Base-by-base conservation (phyloP, 371 early-diverging fungal genomes). In the Catenaria anguillulae region DNA sequence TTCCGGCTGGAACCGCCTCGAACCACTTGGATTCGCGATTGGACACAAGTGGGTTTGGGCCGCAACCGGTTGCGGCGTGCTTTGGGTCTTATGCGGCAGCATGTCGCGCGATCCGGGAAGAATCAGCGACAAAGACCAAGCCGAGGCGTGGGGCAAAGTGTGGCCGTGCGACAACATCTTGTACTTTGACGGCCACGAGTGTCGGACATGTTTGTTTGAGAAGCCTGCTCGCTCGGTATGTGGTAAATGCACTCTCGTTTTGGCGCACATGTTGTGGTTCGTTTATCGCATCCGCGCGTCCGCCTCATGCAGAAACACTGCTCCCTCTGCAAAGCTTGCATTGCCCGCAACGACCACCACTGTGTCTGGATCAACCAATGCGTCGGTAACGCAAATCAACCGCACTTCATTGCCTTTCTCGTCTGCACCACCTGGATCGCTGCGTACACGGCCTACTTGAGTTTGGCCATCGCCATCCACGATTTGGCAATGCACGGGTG, bases 331-430 rank as follows among this genome's bases (percentile, higher is more conserved):
- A 80, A 81, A 36, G 75, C 74, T 45, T 88, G 88, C 70, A 73
- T 88, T 15, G 78, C 84, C 26, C 71, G 75, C 65, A 65, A 73
- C 52, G 88, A 88, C 67, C 88, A 88, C 62, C 87, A 86, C 60
- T 88, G 88, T 68, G 31, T 35, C 24, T 23, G 88, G 88, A 74
- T 88, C 61, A 87, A 86, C 64, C 77, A 76, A 62, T 87, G 87
- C 67, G 83, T 88, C 10, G 87, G 88, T 5, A 77, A 81, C 60
- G 76, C 77, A 65, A 88, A 86, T 62, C 79, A 80, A 62, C 81
- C 83, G 0, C 84, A 80, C 64, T 88, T 88, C 60, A 74, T 87
- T 48, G 60, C 74, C 23, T 88, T 88, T 62, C 66, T 87, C 2
- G 80, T 75, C 61, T 75, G 76, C 5, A 69, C 83, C 15, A 70